These are phyloP conservation scores for Camelina hispida DNA, from an alignment of 345 rosid genomes.

Conservation along the genomic window DNA sequence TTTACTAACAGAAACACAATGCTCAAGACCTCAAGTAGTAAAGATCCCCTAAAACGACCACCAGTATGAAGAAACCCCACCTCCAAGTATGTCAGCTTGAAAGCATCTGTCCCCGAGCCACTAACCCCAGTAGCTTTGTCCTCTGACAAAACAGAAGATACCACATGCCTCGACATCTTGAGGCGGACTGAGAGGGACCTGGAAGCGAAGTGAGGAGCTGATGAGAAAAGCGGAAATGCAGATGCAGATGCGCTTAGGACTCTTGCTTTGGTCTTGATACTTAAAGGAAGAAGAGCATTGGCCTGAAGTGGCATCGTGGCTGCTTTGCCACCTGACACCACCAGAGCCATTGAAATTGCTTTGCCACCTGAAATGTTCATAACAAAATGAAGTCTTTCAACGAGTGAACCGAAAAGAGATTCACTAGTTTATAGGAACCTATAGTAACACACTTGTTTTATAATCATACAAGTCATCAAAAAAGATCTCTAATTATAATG, in stretches of 20 bases:
- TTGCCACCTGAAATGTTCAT: constrained; percentile 16
- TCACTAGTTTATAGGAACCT: background rate
- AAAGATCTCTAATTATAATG: constrained; percentile 8
- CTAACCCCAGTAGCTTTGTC: constrained; percentile 58
- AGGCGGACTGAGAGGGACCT: constrained; percentile 33
- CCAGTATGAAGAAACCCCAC: constrained; percentile 41
- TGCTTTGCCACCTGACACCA: constrained; percentile 36
- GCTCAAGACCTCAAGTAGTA: background rate
- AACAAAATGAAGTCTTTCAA: background rate
- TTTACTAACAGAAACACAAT: constrained; percentile 1
- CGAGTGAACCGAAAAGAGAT: constrained; percentile 10
- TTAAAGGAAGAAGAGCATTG: constrained; percentile 41
- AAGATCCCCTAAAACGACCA: constrained; percentile 4
- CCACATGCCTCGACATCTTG: constrained; percentile 46
- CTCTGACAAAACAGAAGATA: constrained; percentile 71
- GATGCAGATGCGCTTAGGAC: constrained; percentile 23
- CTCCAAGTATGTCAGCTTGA: constrained; percentile 87
- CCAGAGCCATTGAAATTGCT: constrained; percentile 31
- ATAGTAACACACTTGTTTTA: background rate
- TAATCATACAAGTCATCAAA: constrained; percentile 4
- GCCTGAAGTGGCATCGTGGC: constrained; percentile 29
- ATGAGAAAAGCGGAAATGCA: constrained; percentile 34
- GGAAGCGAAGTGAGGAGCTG: constrained; percentile 32
- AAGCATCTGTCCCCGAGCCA: constrained; percentile 53
- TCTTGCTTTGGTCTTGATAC: constrained; percentile 39